phyloP scores from a whole-genome alignment of 2,329 filamentous ascomycete species.

The Coniochaeta hoffmannii region DNA sequence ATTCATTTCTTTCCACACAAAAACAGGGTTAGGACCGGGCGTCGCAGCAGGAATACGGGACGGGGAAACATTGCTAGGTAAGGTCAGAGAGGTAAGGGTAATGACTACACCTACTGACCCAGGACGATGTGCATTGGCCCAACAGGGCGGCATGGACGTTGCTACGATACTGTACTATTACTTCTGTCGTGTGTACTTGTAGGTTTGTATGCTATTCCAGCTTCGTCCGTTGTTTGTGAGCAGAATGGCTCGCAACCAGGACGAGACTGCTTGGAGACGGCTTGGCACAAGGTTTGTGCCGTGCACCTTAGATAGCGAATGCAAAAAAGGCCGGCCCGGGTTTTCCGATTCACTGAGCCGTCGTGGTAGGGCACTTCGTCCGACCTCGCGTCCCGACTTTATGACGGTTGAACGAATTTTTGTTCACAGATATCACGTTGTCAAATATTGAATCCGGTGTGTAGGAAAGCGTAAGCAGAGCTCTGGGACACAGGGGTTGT shows the following conservation, averaged over 20 bases:
- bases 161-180: background rate
- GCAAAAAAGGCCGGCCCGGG: background rate
- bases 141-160: background rate
- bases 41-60: background rate
- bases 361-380: background rate
- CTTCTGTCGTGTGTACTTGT: background rate
- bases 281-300: too few relatives aligned
- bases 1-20: background rate
- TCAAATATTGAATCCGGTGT: too few relatives aligned
- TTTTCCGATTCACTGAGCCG: background rate
- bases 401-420: background rate
- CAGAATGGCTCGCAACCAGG: too few relatives aligned
- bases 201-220: background rate
- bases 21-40: background rate
- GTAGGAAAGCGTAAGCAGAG: too few relatives aligned
- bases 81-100: constrained; percentile 4
- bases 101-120: background rate
- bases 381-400: background rate
- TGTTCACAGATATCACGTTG: background rate
- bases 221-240: too few relatives aligned
- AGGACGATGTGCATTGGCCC: background rate
- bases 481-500: too few relatives aligned
- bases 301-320: background rate
- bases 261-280: too few relatives aligned
- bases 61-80: background rate